These are phyloP conservation scores for Diplodia scrobiculata DNA, from an alignment of 2,329 filamentous ascomycete species.

Conservation along the genomic window DNA sequence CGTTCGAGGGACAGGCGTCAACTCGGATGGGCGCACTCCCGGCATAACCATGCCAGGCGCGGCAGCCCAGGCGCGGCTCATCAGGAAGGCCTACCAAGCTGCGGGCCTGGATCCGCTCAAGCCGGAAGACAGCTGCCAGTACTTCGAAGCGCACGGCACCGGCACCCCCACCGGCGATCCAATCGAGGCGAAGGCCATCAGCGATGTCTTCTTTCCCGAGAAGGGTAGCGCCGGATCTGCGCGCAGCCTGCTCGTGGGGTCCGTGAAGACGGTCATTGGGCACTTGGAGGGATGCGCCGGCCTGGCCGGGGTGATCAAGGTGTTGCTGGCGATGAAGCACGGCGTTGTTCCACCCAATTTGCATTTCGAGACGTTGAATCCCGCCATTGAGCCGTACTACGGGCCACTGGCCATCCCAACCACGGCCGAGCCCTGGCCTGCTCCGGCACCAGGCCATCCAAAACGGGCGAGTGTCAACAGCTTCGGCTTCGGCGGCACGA, in stretches of 20 bases:
- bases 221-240: neutral
- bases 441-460: neutral
- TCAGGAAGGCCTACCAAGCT: constrained; percentile 41
- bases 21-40: constrained; percentile 45
- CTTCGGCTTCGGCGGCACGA: constrained; percentile 31
- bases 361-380: constrained; percentile 38
- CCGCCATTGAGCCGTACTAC: constrained; percentile 33
- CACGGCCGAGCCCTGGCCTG: constrained; percentile 30
- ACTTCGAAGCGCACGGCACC: constrained; percentile 52
- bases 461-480: constrained; percentile 30
- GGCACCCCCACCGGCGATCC: constrained; percentile 58
- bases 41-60: constrained; percentile 61
- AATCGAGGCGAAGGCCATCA: constrained; percentile 36
- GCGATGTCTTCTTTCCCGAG: constrained; percentile 29
- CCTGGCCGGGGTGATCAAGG: constrained; percentile 41
- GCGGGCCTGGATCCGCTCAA: constrained; percentile 28
- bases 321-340: constrained; percentile 44
- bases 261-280: constrained; percentile 42
- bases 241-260: constrained; percentile 29
- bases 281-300: constrained; percentile 44
- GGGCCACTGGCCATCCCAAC: constrained; percentile 27
- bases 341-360: constrained; percentile 40
- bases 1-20: constrained; percentile 43
- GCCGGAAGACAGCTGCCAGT: too few relatives aligned
- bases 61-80: constrained; percentile 49